A percentile compares a stretch with the other conserved stretches of the same genome.
phyloP scores from a whole-genome alignment of 441 rosid genomes.

The Melastoma candidum region DNA sequence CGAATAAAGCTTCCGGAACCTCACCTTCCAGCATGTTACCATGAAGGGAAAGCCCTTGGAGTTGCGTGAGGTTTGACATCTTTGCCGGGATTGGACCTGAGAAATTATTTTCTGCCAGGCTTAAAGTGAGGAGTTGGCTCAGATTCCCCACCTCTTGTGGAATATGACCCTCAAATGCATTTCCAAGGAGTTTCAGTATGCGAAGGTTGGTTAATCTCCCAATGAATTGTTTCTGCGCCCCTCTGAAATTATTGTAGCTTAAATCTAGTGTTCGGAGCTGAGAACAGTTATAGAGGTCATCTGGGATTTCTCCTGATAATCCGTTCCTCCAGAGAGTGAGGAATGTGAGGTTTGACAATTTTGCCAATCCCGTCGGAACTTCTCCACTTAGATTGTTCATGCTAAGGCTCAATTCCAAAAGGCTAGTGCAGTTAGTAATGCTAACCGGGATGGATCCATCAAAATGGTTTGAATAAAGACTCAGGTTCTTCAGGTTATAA shows the following conservation, averaged over 20 bases:
- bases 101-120: constrained; percentile 41
- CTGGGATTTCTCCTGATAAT: constrained; percentile 64
- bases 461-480: constrained; percentile 33
- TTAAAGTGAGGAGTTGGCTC: constrained; percentile 30
- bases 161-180: constrained; percentile 44
- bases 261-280: constrained; percentile 24
- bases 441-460: constrained; percentile 70
- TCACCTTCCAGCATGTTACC: constrained; percentile 45
- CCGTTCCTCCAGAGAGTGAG: constrained; percentile 33
- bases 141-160: constrained; percentile 62
- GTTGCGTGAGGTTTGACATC: constrained; percentile 46
- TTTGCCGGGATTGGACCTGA: constrained; percentile 54
- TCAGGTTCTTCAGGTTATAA: constrained; percentile 51
- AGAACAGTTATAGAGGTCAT: constrained; percentile 66
- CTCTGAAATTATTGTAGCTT: constrained; percentile 44
- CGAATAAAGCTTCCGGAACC: constrained; percentile 46
- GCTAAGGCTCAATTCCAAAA: constrained; percentile 28
- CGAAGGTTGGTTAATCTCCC: constrained; percentile 47
- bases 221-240: constrained; percentile 44
- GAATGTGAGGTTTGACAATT: constrained; percentile 34
- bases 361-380: constrained; percentile 54
- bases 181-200: constrained; percentile 23
- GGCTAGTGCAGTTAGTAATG: constrained; percentile 57
- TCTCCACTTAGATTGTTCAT: constrained; percentile 36
- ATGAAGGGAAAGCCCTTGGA: constrained; percentile 52